phyloP scores from a whole-genome alignment of 768 basidiomycete genomes.

The Dioszegia hungarica region DNA sequence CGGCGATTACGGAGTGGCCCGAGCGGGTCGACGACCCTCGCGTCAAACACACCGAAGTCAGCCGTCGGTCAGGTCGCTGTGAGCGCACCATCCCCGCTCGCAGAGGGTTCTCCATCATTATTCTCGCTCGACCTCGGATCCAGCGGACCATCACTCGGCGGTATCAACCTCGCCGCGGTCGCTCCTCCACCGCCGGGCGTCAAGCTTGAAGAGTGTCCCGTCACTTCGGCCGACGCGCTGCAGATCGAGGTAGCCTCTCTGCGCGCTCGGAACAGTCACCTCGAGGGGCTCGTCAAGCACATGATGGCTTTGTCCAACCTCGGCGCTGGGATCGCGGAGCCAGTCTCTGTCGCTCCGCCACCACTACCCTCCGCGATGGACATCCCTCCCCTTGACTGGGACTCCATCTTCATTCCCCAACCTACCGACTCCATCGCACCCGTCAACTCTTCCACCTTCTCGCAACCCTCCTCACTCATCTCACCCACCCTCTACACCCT shows the following conservation, averaged over 20 bases:
- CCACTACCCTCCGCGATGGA: too few species aligned
- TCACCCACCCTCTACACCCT: not conserved
- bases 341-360: too few species aligned
- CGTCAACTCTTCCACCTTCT: not conserved
- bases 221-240: not conserved
- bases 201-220: slow-evolving; percentile 17
- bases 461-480: not conserved
- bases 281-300: slow-evolving; percentile 40
- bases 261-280: slow-evolving; percentile 24
- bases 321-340: slow-evolving; percentile 4
- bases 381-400: slow-evolving; percentile 5
- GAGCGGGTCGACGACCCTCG: too few species aligned
- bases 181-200: slow-evolving; percentile 31
- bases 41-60: not conserved
- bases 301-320: slow-evolving; percentile 34
- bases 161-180: slow-evolving; percentile 34
- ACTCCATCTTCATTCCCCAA: not conserved
- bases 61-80: slow-evolving; percentile 15
- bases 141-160: slow-evolving; percentile 16
- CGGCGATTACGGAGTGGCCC: slow-evolving; percentile 43
- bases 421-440: not conserved
- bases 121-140: slow-evolving; percentile 24
- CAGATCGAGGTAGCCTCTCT: slow-evolving; percentile 28
- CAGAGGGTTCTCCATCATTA: too few species aligned
- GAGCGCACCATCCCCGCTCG: slow-evolving; percentile 19